Conservation (phyloP, 2,329 filamentous ascomycete species). For the Atkinsonella texensis region DNA sequence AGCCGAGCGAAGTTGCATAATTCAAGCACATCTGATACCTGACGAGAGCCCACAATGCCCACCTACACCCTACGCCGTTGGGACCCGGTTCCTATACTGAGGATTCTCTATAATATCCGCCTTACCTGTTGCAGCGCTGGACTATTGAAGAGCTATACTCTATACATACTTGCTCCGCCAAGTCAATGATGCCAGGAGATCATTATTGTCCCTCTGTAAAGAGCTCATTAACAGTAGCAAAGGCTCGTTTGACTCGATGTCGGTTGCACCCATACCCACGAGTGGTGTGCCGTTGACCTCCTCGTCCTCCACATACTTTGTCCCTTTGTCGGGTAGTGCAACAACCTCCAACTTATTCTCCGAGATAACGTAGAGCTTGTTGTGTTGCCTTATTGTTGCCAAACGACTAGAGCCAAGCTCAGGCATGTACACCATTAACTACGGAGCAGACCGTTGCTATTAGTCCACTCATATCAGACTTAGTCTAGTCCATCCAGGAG, state of each 20-base stretch:
- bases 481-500: neutral
- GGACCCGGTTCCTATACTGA: neutral
- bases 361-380: neutral
- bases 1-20: conserved; percentile 5
- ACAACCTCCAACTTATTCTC: conserved; percentile 4
- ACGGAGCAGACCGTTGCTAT: too few relatives aligned
- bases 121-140: neutral
- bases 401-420: neutral
- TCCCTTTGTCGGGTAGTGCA: neutral
- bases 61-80: neutral
- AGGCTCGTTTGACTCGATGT: neutral
- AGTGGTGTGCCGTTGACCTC: neutral
- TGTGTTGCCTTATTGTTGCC: neutral
- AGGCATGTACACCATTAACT: neutral
- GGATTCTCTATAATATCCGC: conserved; percentile 4
- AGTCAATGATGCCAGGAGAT: conserved; percentile 6
- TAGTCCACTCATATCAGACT: neutral
- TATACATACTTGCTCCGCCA: neutral
- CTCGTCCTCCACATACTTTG: neutral
- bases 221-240: neutral
- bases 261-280: neutral
- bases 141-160: neutral
- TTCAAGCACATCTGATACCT: neutral
- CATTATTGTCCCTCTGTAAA: conserved; percentile 5
- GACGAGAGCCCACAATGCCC: conserved; percentile 2